These are phyloP conservation scores for Pyronema domesticum DNA, from an alignment of 495 filamentous ascomycete genomes.

Conservation along the genomic window DNA sequence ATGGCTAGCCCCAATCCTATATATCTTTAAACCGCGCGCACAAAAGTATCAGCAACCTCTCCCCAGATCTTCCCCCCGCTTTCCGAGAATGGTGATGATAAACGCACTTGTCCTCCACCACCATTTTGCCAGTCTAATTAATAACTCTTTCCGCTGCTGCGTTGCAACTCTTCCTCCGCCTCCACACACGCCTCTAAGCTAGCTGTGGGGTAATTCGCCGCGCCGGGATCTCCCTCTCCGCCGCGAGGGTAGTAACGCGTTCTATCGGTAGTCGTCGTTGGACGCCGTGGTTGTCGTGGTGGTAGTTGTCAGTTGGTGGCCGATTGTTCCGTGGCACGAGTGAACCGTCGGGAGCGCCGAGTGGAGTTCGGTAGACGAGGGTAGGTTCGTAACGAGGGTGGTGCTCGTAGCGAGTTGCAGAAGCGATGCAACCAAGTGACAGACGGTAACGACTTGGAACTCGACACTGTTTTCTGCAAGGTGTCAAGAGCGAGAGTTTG, in stretches of 20 bases:
- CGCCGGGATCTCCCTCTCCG: not conserved
- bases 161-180: slow-evolving; percentile 8
- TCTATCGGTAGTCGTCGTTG: not conserved
- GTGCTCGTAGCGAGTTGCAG: too few species aligned
- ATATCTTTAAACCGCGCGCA: slow-evolving; percentile 47
- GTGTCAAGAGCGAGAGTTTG: too few species aligned
- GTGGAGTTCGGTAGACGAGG: too few species aligned
- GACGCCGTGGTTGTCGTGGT: not conserved
- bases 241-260: not conserved
- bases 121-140: slow-evolving; percentile 22
- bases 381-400: too few species aligned
- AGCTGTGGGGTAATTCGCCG: not conserved
- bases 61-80: slow-evolving; percentile 3
- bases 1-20: slow-evolving; percentile 80
- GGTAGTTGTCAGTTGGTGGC: too few species aligned
- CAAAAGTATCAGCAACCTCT: slow-evolving; percentile 12
- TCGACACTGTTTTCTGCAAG: too few species aligned
- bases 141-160: slow-evolving; percentile 8
- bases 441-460: too few species aligned
- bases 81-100: not conserved
- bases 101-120: slow-evolving; percentile 75
- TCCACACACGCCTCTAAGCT: not conserved
- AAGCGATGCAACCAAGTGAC: too few species aligned
- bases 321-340: not conserved
- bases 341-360: not conserved